Base-by-base conservation (phyloP, 2,329 filamentous ascomycete species). In the Parasarocladium wereldwijsianum region DNA sequence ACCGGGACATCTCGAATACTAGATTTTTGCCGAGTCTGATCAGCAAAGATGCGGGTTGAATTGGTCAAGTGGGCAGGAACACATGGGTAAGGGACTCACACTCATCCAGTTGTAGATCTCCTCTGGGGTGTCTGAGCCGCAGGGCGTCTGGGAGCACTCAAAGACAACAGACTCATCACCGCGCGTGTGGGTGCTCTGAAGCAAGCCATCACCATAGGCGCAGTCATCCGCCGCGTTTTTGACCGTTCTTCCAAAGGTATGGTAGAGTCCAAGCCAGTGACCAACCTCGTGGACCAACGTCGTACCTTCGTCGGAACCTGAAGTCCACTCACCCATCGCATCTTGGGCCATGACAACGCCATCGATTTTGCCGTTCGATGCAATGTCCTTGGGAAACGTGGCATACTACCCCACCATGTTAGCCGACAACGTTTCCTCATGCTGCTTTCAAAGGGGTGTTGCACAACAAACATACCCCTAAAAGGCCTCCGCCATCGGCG, bases 21-120 rank as follows among this genome's bases (percentile, higher is more conserved):
- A 12, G n/a, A 13, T 11, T 12, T 13, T 12, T 13, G n/a, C 7
- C n/a, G n/a, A 12, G 6, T 13, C 11, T 7, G 23, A 13, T 24
- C 7, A 24, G 23, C 11, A 6, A 13, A 12, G n/a, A 7, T 24
- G 7, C n/a, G 23, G 6, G 6, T 12, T 12, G 23, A 12, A 12
- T 11, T 11, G 23, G 15, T 11, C 6, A n/a, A n/a, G n/a, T n/a
- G n/a, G n/a, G n/a, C n/a, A n/a, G n/a, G n/a, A n/a, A 6, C 12
- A 24, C 17, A 37, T 33, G 13, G 39, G n/a, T n/a, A n/a, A n/a
- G n/a, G 37, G 9, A 30, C 40, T 30, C 23, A 43, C 40, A 18
- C 40, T 43, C 40, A 43, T 43, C 21, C 36, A 42, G 29, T 43
- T 43, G 16, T 38, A 24, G 12, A 43, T 35, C 4, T 39, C 34